These are phyloP conservation scores for Arthrobotrys iridis DNA, from an alignment of 2,329 filamentous ascomycete genomes.

Conservation along the genomic window DNA sequence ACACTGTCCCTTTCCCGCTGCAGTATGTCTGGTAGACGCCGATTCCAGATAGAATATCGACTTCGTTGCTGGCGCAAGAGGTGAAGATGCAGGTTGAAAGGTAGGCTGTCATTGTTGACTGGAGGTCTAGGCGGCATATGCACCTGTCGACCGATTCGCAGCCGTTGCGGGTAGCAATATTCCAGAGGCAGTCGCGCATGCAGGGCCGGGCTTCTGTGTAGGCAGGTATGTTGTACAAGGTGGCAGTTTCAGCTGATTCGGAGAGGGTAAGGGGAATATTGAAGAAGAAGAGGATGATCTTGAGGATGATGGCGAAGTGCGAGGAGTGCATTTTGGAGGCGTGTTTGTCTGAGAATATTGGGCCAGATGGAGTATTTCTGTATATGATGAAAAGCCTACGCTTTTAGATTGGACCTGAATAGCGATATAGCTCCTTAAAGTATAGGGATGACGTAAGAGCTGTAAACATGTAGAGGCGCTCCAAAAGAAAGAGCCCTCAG, in stretches of 20 bases:
- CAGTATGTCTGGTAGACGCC: conserved; percentile 36
- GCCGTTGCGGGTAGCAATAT: background rate
- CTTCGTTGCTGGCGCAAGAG: background rate
- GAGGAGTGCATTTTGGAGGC: background rate
- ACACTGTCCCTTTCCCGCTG: background rate
- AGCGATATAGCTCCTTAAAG: too few relatives aligned
- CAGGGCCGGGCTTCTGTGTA: conserved; percentile 25
- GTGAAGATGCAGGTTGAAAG: conserved; percentile 18
- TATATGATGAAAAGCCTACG: too few relatives aligned
- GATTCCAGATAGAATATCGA: conserved; percentile 21
- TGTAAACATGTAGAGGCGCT: too few relatives aligned
- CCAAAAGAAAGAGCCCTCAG: too few relatives aligned
- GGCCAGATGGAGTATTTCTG: too few relatives aligned
- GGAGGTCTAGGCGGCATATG: conserved; percentile 24
- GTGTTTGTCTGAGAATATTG: too few relatives aligned
- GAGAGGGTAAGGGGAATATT: background rate
- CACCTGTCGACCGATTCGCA: conserved; percentile 20
- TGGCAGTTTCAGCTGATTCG: background rate
- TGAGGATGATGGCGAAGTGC: too few relatives aligned
- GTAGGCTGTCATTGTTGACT: conserved; percentile 12
- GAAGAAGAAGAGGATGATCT: background rate
- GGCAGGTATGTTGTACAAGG: background rate
- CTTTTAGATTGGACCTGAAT: too few relatives aligned
- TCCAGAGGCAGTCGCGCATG: conserved; percentile 17
- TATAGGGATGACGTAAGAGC: too few relatives aligned